phyloP scores from a whole-genome alignment of 768 basidiomycete species.

The Russula vinacea region DNA sequence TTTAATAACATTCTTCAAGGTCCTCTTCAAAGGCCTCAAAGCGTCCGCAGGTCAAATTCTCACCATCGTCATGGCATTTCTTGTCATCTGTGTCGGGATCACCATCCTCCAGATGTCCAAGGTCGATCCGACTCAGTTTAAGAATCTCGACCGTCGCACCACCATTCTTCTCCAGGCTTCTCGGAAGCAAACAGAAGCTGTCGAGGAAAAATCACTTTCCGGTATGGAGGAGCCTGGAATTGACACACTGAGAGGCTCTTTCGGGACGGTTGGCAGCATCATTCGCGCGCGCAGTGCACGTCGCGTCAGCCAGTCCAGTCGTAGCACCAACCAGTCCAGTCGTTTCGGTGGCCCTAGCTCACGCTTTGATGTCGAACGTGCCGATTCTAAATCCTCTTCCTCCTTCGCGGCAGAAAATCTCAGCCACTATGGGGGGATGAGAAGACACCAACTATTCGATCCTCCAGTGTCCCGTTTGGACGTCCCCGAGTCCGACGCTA shows the following conservation, averaged over 20 bases:
- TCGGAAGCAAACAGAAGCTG: slow-evolving; percentile 59
- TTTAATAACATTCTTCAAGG: slow-evolving; percentile 39
- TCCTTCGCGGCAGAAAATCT: neutral
- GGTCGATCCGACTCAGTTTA: slow-evolving; percentile 80
- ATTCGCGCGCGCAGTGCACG: slow-evolving; percentile 46
- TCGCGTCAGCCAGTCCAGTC: slow-evolving; percentile 42
- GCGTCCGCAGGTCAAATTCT: slow-evolving; percentile 76
- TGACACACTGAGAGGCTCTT: slow-evolving; percentile 86
- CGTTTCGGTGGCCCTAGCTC: slow-evolving; percentile 2
- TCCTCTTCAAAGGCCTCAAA: slow-evolving; percentile 86
- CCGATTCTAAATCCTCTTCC: slow-evolving; percentile 38
- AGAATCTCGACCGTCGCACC: slow-evolving; percentile 77
- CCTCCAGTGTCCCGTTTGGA: slow-evolving; percentile 61
- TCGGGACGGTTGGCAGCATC: slow-evolving; percentile 88
- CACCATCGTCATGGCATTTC: slow-evolving; percentile 88
- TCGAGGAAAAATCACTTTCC: slow-evolving; percentile 60
- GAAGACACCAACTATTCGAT: slow-evolving; percentile 85
- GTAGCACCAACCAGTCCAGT: slow-evolving; percentile 33
- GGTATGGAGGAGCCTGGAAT: slow-evolving; percentile 88
- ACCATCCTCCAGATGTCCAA: slow-evolving; percentile 94
- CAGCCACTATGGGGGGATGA: slow-evolving; percentile 44
- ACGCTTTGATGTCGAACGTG: slow-evolving; percentile 45
- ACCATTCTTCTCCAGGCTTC: slow-evolving; percentile 91
- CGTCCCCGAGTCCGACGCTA: slow-evolving; percentile 42
- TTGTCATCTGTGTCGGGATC: slow-evolving; percentile 89